phyloP scores from a whole-genome alignment of 768 basidiomycete genomes.

The Tulasnella sp. region DNA sequence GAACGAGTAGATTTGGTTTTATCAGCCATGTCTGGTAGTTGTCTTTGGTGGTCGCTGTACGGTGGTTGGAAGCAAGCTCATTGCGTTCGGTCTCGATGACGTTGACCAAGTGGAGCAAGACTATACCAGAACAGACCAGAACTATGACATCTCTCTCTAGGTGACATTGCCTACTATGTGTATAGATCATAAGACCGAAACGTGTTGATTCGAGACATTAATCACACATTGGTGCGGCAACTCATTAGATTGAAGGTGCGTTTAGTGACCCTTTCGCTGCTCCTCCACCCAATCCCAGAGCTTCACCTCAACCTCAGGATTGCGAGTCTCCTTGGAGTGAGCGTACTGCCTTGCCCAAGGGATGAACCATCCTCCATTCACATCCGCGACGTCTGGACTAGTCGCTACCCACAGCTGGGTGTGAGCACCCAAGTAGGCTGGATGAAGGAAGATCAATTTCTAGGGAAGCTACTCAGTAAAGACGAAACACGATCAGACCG shows the following conservation, averaged over 20 bases:
- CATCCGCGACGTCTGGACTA: conserved; percentile 2
- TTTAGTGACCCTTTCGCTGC: conserved; percentile 2
- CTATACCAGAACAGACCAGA: too few relatives aligned
- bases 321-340: background rate
- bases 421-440: conserved; percentile 14
- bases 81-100: too few relatives aligned
- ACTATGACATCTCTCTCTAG: too few relatives aligned
- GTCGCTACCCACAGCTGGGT: conserved; percentile 17
- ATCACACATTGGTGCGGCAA: too few relatives aligned
- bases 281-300: conserved; percentile 12
- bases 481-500: background rate
- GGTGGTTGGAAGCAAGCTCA: too few relatives aligned
- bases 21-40: too few relatives aligned
- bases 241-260: too few relatives aligned
- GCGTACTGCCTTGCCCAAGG: conserved; percentile 1
- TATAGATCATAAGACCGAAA: too few relatives aligned
- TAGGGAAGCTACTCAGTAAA: background rate
- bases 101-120: too few relatives aligned
- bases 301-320: conserved; percentile 1
- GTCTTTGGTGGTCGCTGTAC: too few relatives aligned
- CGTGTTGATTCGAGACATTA: too few relatives aligned
- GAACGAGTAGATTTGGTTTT: background rate
- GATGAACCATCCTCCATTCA: conserved; percentile 13
- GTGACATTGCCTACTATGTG: too few relatives aligned
- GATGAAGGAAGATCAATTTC: conserved; percentile 6